Conservation (phyloP, 805 yeast species). For the Komagataella pseudopastoris region DNA sequence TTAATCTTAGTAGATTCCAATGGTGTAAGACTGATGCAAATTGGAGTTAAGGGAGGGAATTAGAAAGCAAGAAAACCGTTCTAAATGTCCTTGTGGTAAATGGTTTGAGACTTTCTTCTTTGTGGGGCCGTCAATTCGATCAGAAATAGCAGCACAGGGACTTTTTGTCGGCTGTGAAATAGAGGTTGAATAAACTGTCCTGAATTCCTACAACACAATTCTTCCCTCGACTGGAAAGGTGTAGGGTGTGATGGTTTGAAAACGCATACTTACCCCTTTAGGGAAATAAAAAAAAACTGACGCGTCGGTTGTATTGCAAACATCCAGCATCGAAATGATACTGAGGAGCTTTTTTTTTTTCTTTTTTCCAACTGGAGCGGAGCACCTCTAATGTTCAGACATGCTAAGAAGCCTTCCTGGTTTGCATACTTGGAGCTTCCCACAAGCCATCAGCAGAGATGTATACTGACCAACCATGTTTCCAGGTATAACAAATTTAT, state of each 20-base stretch:
- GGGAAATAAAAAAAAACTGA: neutral
- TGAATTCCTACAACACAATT: neutral
- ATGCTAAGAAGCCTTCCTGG: neutral
- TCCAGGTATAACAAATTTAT: neutral
- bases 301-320: neutral
- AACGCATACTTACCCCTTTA: neutral
- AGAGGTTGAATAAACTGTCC: neutral
- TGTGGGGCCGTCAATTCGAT: neutral
- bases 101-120: neutral
- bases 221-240: neutral
- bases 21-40: neutral
- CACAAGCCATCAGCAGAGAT: neutral
- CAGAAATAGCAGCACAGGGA: neutral
- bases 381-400: neutral
- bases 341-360: neutral
- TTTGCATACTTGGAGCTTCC: neutral
- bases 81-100: neutral
- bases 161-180: neutral
- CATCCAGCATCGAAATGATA: neutral
- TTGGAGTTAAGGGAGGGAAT: neutral
- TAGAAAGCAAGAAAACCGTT: neutral
- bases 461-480: neutral
- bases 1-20: too few species aligned
- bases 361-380: neutral
- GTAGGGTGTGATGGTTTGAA: neutral